These are phyloP conservation scores for Pinus tabuliformis DNA, from an alignment of 75 land plant genomes.

Conservation along the genomic window DNA sequence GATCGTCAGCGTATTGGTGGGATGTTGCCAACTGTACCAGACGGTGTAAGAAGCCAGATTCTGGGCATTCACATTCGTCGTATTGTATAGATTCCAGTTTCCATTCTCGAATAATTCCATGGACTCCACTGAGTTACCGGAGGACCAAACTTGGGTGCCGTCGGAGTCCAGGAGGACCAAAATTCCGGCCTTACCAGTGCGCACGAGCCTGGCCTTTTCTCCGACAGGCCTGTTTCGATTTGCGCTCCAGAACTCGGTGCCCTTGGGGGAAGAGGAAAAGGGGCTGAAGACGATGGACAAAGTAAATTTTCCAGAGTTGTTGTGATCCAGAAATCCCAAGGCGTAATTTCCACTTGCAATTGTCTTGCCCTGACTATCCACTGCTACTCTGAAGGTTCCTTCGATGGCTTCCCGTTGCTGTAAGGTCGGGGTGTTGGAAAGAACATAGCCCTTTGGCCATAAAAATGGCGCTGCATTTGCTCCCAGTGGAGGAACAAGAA, in stretches of 20 bases:
- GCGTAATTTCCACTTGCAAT: background rate
- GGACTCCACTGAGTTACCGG: background rate
- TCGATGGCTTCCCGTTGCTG: background rate
- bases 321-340: constrained; percentile 1
- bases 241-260: constrained; percentile 4
- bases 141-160: constrained; percentile 1
- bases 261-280: background rate
- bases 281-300: background rate
- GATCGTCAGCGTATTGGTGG: too few relatives aligned
- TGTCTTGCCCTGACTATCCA: too few relatives aligned
- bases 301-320: background rate
- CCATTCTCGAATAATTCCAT: background rate
- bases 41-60: too few relatives aligned
- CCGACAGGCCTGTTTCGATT: background rate
- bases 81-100: too few relatives aligned
- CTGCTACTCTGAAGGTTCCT: background rate
- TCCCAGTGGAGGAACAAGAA: too few relatives aligned
- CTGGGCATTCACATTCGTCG: too few relatives aligned
- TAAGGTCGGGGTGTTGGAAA: background rate
- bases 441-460: background rate
- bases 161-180: background rate
- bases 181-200: background rate
- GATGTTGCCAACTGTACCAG: too few relatives aligned
- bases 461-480: background rate
- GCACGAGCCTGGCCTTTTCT: background rate